Evolutionary conservation across 2,329 filamentous ascomycete genomes (phyloP), one percentile per base, ranked within the genome.

Genomic region (Microsporum canis): DNA sequence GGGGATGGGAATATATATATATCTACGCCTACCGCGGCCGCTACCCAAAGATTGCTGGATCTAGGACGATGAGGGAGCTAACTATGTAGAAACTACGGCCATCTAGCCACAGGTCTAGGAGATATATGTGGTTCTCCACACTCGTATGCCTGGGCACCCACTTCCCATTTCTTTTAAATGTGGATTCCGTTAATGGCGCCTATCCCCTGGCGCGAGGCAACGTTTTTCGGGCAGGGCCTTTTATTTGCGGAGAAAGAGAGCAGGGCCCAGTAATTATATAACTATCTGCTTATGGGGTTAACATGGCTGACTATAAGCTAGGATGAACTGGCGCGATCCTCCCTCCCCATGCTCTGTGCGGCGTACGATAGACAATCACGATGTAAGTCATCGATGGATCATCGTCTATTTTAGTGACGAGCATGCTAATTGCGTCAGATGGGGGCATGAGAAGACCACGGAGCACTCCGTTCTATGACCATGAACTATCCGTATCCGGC

Each of bases 311-410:
- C 4, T 7, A 23, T 7, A 45, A 41, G 43, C 43, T 29, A 14
- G n/a, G 43, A n/a, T 43, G 39, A 43, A 12, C 27, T 51, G 45
- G 45, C 45, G 45, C 27, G 45, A 51, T 14, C 23, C 10, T 36
- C 38, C 38, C 27, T 10, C 38, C 38, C 39, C 39, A 43, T 51
- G 45, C 12, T n/a, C 45, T 51, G 27, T 10, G 45, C 27, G 45
- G 23, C 27, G 10, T 8, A 10, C 27, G 45, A 43, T 43, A 14
- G 39, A 43, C 39, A 14, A 14, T 43, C 45, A 14, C 27, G 23
- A 51, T 51, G 45, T 51, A 51, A 51, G 45, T 51, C 23, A 51
- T 51, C 45, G 45, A 51, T 23, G 43, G 43, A 47, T 47, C n/a
- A 47, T 47, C 43, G 43, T 29, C 43, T 47, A 47, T 47, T 51